phyloP scores from a whole-genome alignment of 1,139 yeast genomes.

The Arxiozyma heterogenica region DNA sequence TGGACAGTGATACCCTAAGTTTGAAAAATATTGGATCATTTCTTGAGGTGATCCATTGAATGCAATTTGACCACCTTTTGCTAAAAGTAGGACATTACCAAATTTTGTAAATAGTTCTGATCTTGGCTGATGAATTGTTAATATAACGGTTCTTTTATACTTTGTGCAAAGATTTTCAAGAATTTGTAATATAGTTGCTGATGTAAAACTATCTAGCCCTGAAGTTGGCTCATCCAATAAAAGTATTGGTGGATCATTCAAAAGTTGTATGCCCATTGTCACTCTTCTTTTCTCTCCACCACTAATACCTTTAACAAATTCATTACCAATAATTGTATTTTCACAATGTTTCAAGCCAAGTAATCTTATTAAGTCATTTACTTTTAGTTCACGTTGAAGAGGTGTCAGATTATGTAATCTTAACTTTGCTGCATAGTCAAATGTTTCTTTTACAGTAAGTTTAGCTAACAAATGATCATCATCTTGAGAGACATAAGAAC shows the following conservation, averaged over 20 bases:
- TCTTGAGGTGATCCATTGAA: slow-evolving; percentile 46
- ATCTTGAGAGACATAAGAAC: slow-evolving; percentile 73
- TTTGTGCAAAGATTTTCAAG: slow-evolving; percentile 46
- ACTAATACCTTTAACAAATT: slow-evolving; percentile 63
- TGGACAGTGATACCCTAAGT: slow-evolving; percentile 48
- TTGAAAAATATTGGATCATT: slow-evolving; percentile 38
- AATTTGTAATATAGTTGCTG: slow-evolving; percentile 57
- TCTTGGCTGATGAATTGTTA: slow-evolving; percentile 82
- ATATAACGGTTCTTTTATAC: slow-evolving; percentile 59
- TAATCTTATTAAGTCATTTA: slow-evolving; percentile 50
- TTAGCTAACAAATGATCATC: slow-evolving; percentile 63
- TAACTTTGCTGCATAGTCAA: slow-evolving; percentile 60
- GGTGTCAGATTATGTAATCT: slow-evolving; percentile 38
- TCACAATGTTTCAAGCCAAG: slow-evolving; percentile 74
- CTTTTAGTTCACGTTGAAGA: slow-evolving; percentile 31
- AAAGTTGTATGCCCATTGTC: slow-evolving; percentile 68
- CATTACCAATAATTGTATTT: slow-evolving; percentile 66
- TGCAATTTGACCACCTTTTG: slow-evolving; percentile 64
- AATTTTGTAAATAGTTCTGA: slow-evolving; percentile 53
- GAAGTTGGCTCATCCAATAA: slow-evolving; percentile 84
- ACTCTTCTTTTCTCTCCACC: slow-evolving; percentile 85
- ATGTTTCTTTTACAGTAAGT: slow-evolving; percentile 69
- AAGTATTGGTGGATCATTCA: slow-evolving; percentile 61
- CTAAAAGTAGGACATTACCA: slow-evolving; percentile 58
- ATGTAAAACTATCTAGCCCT: slow-evolving; percentile 76